Evolutionary conservation across 495 filamentous ascomycete genomes (phyloP), one percentile per base, ranked within the genome.

Genomic region (Mycothermus thermophilus): DNA sequence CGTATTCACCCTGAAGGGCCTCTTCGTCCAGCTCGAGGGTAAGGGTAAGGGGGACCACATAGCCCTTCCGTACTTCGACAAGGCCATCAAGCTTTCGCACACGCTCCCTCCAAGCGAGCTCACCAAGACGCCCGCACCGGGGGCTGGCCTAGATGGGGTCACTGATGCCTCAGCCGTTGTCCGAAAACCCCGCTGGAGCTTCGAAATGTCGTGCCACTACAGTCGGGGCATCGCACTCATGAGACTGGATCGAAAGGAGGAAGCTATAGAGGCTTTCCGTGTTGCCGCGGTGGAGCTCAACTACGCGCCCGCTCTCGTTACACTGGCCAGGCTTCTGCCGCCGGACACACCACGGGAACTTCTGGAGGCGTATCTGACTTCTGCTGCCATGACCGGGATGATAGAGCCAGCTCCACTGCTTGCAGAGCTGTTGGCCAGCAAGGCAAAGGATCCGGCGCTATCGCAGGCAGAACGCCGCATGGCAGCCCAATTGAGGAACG

Each of bases 101-200:
- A 26, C n/a, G 22, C 12, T n/a, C 11, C 22, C 13, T 31, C 16
- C 27, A 31, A 27, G 25, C n/a, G 7, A 23, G n/a, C 27, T 21
- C 27, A n/a, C 11, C 15, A n/a, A n/a, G 6, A 3, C 21, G 12
- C 17, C 12, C 38, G n/a, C 15, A 14, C 13, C 1, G 12, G 0
- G 26, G 27, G 3, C n/a, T n/a, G n/a, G n/a, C n/a, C n/a, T n/a
- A n/a, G n/a, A n/a, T n/a, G n/a, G n/a, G n/a, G n/a, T n/a, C n/a
- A n/a, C n/a, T n/a, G n/a, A n/a, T n/a, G 28, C 4, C 20, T 17
- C 11, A 5, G 13, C 27, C 4, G 16, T 23, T 10, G 10, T 19
- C 32, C 40, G 51, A 7, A 8, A 19, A 12, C 47, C 52, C 27
- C 36, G 25, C 32, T 65, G 61, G 61, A 38, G 42, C 20, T 53